Evolutionary conservation across 129 eudicot species (phyloP).

Genomic region (Artemisia argyi): DNA sequence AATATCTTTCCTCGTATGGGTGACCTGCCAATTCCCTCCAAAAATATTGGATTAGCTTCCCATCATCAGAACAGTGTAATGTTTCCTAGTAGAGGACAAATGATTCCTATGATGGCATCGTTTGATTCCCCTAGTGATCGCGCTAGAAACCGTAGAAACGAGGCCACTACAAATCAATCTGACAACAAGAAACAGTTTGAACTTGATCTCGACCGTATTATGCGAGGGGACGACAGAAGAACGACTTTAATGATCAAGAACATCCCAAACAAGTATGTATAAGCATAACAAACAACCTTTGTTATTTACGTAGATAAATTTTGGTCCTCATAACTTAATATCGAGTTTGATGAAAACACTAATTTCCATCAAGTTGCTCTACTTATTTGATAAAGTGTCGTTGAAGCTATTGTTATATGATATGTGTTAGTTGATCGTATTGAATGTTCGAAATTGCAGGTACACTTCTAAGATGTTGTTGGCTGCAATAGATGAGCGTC

Average conservation of each 20-base stretch:
- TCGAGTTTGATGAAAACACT: no score
- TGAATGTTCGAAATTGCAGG: slow-evolving; percentile 39
- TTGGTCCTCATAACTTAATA: background rate
- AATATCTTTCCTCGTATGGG: slow-evolving; percentile 60
- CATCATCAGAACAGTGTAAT: slow-evolving; percentile 66
- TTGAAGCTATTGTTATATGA: background rate
- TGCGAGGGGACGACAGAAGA: slow-evolving; percentile 87
- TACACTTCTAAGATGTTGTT: slow-evolving; percentile 98
- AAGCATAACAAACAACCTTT: background rate
- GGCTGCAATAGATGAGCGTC: slow-evolving; percentile 96
- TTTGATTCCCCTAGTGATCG: slow-evolving; percentile 77
- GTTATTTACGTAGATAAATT: background rate
- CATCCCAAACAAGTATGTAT: slow-evolving; percentile 95
- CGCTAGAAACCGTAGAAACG: slow-evolving; percentile 71
- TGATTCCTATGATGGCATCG: slow-evolving; percentile 63
- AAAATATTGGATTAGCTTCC: slow-evolving; percentile 62
- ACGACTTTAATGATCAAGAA: slow-evolving; percentile 97
- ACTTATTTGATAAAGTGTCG: no score
- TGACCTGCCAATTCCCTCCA: slow-evolving; percentile 66
- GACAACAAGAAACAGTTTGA: slow-evolving; percentile 95
- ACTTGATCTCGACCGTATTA: slow-evolving; percentile 81
- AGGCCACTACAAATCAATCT: slow-evolving; percentile 56
- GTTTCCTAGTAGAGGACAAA: slow-evolving; percentile 72
- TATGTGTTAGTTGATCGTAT: slow-evolving; percentile 4
- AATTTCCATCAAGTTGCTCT: no score